Base-by-base conservation (phyloP, 2,329 filamentous ascomycete species). In the Clarireedia homoeocarpa region DNA sequence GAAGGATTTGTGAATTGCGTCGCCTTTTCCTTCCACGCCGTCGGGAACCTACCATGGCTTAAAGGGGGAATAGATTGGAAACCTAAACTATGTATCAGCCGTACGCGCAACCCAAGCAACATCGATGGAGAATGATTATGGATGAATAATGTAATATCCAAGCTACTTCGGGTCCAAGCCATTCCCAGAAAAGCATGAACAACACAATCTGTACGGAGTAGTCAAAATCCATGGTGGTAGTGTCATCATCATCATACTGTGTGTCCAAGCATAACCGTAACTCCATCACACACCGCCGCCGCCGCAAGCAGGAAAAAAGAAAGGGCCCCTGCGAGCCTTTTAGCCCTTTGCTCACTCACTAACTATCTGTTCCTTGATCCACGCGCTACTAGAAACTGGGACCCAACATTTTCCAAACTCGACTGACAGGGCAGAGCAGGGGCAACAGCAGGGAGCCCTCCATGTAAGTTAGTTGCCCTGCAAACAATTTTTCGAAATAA, bases 401-500 rank as follows among this genome's bases (percentile, higher is more conserved):
- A 24, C 46, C 46, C 24, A 50, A 55, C 34, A 44, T 47, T 26
- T 42, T 30, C 46, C 46, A 38, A 44, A 44, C 24, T 34, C 6
- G 46, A 46, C 7, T 44, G 53, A 55, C 53, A 53, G 44, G 26
- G 40, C 54, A 50, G 57, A 51, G 48, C 30, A 42, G 39, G 39
- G 20, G 15, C n/a, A 17, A 17, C n/a, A 6, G 30, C 30, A 34
- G 30, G 30, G 30, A 34, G 30, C 42, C 10, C 46, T 39, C 53
- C 58, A 60, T 61, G 58, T 58, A 55, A 58, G 52, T 26, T 40
- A 27, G 20, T 20, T 20, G 20, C 20, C 51, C 58, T 59, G 56
- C 58, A 53, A 57, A 58, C 36, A 57, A 57, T 34, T 57, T 56
- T 34, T 44, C 39, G 26, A 44, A 53, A 53, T 39, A 27, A 51